Evolutionary conservation across 176 grass and related monocot genomes (phyloP), one percentile per base, ranked within the genome.

Genomic region (Zoysia pacifica): DNA sequence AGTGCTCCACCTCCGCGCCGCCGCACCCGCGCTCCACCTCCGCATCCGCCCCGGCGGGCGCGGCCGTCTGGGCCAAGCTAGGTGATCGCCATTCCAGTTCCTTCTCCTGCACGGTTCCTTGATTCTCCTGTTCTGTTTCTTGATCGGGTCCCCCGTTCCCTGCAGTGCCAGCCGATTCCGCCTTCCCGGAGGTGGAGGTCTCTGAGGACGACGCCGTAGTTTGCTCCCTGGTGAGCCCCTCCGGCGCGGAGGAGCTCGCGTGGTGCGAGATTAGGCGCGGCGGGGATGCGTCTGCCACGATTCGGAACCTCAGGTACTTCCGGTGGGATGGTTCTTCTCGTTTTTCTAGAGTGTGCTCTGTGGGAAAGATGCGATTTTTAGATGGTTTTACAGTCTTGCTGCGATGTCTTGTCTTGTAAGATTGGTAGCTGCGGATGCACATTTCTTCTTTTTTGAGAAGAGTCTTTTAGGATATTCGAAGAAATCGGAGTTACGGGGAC

Each of bases 211-310:
- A 93, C 71, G 65, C 67, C 12, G 65, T 87, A 53, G 69, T 95
- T 44, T 93, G 84, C 80, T 99, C 96, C 6, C 69, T 70, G 52
- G 82, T 87, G 15, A 45, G 45, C 14, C 58, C 75, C 65, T 50
- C 68, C 49, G 51, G 58, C 43, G 67, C 82, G 72, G 81, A 86
- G 75, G 86, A 87, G 86, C 65, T 72, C 59, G 81, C 54, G 46
- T 99, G 92, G 92, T 99, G 96, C 84, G 88, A 93, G 77, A 91
- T 99, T 83, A 88, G 52, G 75, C 79, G 81, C 72, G 73, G 61
- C 5, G 92, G 65, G 11, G 77, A 76, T 59, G 50, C 76, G 38
- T 72, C 79, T 59, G 89, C 84, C 56, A 82, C 58, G n/a, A 89
- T 93, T 60, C 79, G 91, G 72, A 93, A 87, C 40, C 70, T 90